phyloP scores from a whole-genome alignment of 495 filamentous ascomycete genomes.

The Penicillium paxilli region DNA sequence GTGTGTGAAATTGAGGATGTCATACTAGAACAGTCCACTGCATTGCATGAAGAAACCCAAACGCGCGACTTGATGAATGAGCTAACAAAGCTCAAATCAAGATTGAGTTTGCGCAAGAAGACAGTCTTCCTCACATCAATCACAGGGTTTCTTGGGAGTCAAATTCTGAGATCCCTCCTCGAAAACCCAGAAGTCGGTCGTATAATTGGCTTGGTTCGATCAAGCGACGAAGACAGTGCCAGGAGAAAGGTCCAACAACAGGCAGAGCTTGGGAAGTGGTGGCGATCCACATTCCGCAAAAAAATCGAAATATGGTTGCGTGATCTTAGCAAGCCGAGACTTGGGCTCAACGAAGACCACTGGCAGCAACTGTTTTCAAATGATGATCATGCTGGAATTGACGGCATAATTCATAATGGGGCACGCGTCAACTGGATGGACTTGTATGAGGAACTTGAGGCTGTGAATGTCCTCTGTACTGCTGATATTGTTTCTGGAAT shows the following conservation, averaged over 20 bases:
- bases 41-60: background rate
- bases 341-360: constrained; percentile 21
- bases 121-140: constrained; percentile 25
- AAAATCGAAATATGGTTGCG: constrained; percentile 30
- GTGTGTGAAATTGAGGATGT: background rate
- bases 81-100: background rate
- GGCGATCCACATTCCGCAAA: constrained; percentile 14
- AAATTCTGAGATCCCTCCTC: constrained; percentile 24
- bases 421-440: constrained; percentile 30
- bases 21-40: background rate
- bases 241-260: constrained; percentile 16
- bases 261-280: constrained; percentile 26
- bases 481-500: constrained; percentile 15
- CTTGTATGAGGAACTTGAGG: constrained; percentile 16
- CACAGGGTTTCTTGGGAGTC: constrained; percentile 34
- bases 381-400: constrained; percentile 5
- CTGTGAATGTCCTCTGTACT: constrained; percentile 28
- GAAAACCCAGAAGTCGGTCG: constrained; percentile 3
- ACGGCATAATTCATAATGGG: constrained; percentile 33
- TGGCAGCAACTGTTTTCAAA: constrained; percentile 17
- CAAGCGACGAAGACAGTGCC: constrained; percentile 7
- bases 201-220: constrained; percentile 28
- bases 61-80: background rate
- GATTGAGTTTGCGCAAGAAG: background rate
- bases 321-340: constrained; percentile 22